Conservation (phyloP, 306 rosid genomes). For the Biancaea sappan region DNA sequence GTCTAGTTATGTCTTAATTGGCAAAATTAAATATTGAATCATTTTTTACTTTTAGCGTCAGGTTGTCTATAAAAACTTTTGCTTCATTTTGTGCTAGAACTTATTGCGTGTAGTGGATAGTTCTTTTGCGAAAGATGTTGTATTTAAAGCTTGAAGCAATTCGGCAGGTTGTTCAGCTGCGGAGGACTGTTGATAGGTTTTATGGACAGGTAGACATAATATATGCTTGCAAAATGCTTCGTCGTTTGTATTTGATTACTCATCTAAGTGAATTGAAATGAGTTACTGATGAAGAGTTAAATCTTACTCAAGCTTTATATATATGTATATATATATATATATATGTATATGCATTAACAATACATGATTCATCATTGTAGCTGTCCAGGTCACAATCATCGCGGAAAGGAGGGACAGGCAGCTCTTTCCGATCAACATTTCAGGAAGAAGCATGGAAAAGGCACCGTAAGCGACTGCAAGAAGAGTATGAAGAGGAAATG, state of each 20-base stretch:
- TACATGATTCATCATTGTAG: constrained; percentile 39
- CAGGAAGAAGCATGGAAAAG: constrained; percentile 94
- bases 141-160: constrained; percentile 34
- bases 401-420: constrained; percentile 56
- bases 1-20: not conserved
- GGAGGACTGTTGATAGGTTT: constrained; percentile 83
- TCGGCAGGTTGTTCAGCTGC: constrained; percentile 80
- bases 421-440: constrained; percentile 65
- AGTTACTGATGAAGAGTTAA: not conserved
- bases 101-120: not conserved
- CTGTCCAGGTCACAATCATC: constrained; percentile 61
- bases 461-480: constrained; percentile 82
- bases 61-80: not conserved
- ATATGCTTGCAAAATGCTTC: not conserved
- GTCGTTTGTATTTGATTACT: not conserved
- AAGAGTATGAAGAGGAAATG: constrained; percentile 97
- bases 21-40: not conserved
- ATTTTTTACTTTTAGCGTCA: not conserved
- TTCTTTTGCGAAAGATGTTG: constrained; percentile 4
- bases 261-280: not conserved
- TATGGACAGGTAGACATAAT: constrained; percentile 62
- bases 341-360: not conserved
- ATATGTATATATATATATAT: not conserved
- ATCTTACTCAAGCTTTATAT: not conserved
- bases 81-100: not conserved